A percentile compares a stretch with the other conserved stretches of the same genome.
Evolutionary conservation across 2,329 filamentous ascomycete genomes (phyloP).

Genomic region (Fonsecaea monophora): DNA sequence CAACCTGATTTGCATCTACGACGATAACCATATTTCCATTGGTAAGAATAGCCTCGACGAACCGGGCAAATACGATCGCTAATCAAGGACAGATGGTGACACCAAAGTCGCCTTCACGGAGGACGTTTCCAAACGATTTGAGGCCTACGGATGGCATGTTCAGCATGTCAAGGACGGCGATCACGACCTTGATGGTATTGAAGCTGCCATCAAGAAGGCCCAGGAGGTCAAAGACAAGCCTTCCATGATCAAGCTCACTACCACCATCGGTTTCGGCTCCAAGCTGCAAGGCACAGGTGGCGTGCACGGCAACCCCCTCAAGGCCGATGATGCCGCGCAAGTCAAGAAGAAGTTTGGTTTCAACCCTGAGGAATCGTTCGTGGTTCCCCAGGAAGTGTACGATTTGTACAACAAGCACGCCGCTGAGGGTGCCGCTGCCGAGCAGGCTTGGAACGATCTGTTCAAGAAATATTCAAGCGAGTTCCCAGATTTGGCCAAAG

Average conservation of each 20-base stretch:
- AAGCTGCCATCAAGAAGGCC: constrained; percentile 83
- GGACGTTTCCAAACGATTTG: constrained; percentile 92
- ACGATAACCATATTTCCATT: constrained; percentile 97
- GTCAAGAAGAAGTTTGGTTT: constrained; percentile 97
- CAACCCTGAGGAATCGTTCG: constrained; percentile 91
- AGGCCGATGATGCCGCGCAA: constrained; percentile 90
- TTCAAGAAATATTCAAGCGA: constrained; percentile 83
- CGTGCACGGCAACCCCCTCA: constrained; percentile 95
- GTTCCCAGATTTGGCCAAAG: constrained; percentile 78
- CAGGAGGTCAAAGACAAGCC: constrained; percentile 95
- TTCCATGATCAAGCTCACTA: constrained; percentile 93
- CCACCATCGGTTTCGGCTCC: constrained; percentile 96
- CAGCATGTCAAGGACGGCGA: constrained; percentile 86
- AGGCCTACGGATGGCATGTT: constrained; percentile 96
- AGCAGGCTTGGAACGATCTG: constrained; percentile 94
- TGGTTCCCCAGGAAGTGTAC: constrained; percentile 92
- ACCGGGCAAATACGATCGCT: neutral
- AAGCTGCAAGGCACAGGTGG: constrained; percentile 90
- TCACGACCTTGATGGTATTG: constrained; percentile 83
- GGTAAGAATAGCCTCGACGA: constrained; percentile 53
- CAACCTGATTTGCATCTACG: constrained; percentile 95
- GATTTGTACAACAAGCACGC: constrained; percentile 86
- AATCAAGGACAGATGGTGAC: constrained; percentile 73
- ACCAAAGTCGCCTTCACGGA: constrained; percentile 97
- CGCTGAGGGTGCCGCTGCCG: constrained; percentile 82